Conservation (phyloP, 495 filamentous ascomycete species). For the Trichoderma virens region DNA sequence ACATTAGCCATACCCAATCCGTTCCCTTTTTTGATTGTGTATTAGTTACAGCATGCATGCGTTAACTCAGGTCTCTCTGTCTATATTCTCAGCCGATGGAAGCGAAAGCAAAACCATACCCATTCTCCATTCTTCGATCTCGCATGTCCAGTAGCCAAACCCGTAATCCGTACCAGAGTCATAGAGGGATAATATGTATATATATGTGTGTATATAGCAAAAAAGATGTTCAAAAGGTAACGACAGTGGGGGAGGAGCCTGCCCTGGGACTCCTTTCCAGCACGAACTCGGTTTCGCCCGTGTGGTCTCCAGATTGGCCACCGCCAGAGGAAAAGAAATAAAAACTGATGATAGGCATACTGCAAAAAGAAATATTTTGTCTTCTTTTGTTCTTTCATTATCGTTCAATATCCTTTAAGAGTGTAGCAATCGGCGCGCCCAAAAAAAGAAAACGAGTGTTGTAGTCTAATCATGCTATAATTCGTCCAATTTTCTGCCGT, state of each 20-base stretch:
- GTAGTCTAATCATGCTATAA: constrained; percentile 3
- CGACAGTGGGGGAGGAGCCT: background rate
- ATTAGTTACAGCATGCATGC: constrained; percentile 10
- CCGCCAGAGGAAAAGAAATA: background rate
- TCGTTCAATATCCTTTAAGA: background rate
- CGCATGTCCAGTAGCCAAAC: constrained; percentile 5
- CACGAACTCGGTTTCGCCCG: background rate
- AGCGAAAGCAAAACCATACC: constrained; percentile 12
- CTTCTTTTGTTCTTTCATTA: background rate
- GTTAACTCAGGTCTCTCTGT: constrained; percentile 10
- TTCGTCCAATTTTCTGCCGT: background rate
- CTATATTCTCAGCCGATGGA: constrained; percentile 8
- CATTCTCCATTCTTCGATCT: constrained; percentile 8
- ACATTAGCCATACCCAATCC: constrained; percentile 6
- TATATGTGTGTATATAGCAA: constrained; percentile 7
- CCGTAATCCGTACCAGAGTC: background rate
- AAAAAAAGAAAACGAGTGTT: background rate
- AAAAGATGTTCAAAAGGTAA: background rate
- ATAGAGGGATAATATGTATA: constrained; percentile 5
- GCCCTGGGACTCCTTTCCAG: background rate
- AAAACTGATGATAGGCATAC: background rate
- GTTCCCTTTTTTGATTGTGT: background rate
- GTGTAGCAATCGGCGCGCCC: background rate
- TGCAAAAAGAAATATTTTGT: constrained; percentile 9
- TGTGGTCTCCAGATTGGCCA: background rate